phyloP scores from a whole-genome alignment of 2,329 filamentous ascomycete genomes.

The Claviceps maximensis region DNA sequence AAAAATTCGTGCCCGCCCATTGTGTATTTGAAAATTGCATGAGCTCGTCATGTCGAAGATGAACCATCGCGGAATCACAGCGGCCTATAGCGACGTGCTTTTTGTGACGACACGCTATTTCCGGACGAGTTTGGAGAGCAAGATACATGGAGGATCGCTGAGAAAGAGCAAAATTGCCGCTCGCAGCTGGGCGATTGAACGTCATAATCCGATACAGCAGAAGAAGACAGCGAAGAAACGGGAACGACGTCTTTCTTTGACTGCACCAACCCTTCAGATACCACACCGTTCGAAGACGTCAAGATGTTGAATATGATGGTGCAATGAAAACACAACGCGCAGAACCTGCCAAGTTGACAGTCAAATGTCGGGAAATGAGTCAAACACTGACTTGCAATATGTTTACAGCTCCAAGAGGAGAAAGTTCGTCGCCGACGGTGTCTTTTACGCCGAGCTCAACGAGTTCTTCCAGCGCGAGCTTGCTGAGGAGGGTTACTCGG shows the following conservation, averaged over 20 bases:
- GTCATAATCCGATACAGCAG: neutral
- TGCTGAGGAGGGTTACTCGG: constrained; percentile 99
- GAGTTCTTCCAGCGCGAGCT: constrained; percentile 99
- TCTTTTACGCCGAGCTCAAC: constrained; percentile 99
- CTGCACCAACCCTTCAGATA: neutral
- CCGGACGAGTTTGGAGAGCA: neutral
- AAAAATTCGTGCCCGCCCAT: neutral
- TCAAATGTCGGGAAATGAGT: neutral
- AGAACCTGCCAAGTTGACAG: neutral
- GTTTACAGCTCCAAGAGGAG: constrained; percentile 66
- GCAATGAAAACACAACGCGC: neutral
- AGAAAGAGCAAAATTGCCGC: neutral
- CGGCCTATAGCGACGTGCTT: too few relatives aligned
- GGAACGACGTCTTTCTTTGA: neutral
- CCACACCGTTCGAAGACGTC: neutral
- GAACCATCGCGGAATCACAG: too few relatives aligned
- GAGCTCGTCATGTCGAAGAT: neutral
- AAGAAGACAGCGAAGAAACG: neutral
- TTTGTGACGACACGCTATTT: neutral
- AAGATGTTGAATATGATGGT: neutral
- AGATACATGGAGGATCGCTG: neutral
- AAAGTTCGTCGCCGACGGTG: constrained; percentile 95
- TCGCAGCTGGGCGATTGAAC: neutral
- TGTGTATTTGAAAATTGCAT: neutral
- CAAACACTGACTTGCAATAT: constrained; percentile 1